Base-by-base conservation (phyloP, 2,329 filamentous ascomycete species). In the Aureobasidium sp. region DNA sequence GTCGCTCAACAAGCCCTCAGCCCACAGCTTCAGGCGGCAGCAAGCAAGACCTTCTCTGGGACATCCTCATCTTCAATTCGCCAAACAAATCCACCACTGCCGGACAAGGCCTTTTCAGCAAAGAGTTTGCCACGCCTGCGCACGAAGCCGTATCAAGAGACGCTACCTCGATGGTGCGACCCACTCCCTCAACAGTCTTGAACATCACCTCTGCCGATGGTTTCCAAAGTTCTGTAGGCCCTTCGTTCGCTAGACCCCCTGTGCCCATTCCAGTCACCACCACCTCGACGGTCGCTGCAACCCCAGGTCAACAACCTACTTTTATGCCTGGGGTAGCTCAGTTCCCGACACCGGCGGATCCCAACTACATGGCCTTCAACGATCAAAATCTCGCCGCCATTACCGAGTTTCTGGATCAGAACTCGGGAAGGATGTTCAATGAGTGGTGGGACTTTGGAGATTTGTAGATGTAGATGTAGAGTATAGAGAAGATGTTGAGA, bases 371-470 rank as follows among this genome's bases (percentile, higher is more conserved):
- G 57, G 22, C 57, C 3, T 60, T 60, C 17, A 60, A 50, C 11
- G 57, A 60, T 33, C 57, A 60, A 17, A 60, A 60, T 31, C 57
- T 60, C 7, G 57, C 44, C 17, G 57, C 57, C 24, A 50, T 60
- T 12, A 60, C 57, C 1, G 57, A 60, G 33, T 60, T 60, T 17
- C 35, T 60, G 57, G 57, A 60, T 50, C 57, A 60, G 27, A 60
- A 60, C 17, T 60, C 57, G 17, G 57, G 57, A 5, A 60, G 57
- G 29, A 60, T 60, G 57, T 60, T 60, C n/a, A 60, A 50, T 33
- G 57, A 60, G 11, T 60, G 57, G 57, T 60, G 57, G 57, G 57
- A 60, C 35, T 60, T 60, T 50, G 57, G 57, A 40, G 57, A 60
- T 50, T 24, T 60, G 57, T 60, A 60, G 33, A 33, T 33, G 29